Conservation (phyloP, 257 asterid genomes). For the Capsicum pubescens region DNA sequence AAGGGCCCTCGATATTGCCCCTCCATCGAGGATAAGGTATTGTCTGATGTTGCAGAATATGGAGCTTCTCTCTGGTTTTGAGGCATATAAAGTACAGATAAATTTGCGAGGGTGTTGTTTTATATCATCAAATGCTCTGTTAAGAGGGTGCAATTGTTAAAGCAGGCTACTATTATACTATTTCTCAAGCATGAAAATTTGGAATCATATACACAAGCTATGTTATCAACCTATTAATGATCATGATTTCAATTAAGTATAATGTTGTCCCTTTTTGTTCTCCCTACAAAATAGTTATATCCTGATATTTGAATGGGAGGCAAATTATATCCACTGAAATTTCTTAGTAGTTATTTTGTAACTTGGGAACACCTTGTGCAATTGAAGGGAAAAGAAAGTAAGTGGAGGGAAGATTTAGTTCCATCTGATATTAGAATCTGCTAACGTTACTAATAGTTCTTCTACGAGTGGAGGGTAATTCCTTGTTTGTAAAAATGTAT, state of each 20-base stretch:
- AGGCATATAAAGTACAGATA: neutral
- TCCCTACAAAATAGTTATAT: neutral
- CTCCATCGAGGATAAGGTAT: slow-evolving; percentile 96
- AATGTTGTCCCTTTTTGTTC: slow-evolving; percentile 9
- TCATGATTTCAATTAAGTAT: neutral
- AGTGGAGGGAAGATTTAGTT: neutral
- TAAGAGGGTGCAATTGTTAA: slow-evolving; percentile 4
- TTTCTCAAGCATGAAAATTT: neutral
- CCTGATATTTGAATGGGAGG: neutral
- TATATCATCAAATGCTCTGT: neutral
- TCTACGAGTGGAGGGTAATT: slow-evolving; percentile 9
- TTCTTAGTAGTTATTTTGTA: neutral
- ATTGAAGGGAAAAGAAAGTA: slow-evolving; percentile 1
- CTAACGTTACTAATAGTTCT: neutral
- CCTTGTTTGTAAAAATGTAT: neutral
- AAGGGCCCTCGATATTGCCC: slow-evolving; percentile 99
- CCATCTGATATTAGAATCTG: neutral
- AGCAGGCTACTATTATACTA: neutral
- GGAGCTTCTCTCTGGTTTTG: slow-evolving; percentile 21
- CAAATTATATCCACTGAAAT: neutral
- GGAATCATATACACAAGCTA: slow-evolving; percentile 7
- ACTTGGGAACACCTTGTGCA: neutral
- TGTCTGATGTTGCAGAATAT: slow-evolving; percentile 30
- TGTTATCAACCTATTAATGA: neutral
- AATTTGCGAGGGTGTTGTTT: neutral